Base-by-base conservation (phyloP, 345 rosid species). In the Euphorbia lathyris region DNA sequence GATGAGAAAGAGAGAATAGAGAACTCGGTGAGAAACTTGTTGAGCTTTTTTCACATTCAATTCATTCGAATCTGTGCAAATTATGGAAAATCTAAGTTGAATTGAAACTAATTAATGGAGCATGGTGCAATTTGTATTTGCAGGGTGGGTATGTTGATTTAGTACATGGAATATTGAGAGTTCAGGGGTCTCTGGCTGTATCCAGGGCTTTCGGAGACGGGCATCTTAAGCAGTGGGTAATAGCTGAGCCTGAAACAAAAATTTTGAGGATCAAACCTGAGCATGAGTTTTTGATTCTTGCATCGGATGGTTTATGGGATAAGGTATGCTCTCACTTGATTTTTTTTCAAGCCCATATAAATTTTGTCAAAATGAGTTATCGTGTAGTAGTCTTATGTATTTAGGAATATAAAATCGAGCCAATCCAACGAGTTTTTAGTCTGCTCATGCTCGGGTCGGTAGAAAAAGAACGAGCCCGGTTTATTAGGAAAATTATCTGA, bases 291-390 rank as follows among this genome's bases (percentile, higher is more conserved):
- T 78, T 94, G 79, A 91, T 94, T 71, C 75, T 94, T 63, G 97
- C 96, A n/a, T 94, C 98, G 0, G 98, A 94, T 56, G 98, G 98
- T 17, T 78, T 94, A n/a, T 94, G 98, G 98, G 92, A 91, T 52
- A 94, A 86, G 97, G 98, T 93, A 79, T 59, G 56, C 23, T 58
- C n/a, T 47, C 38, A 38, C 34, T 23, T 29, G 11, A 23, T 45
- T 8, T 45, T 73, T n/a, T 16, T 34, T 48, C 12, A 14, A 27
- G 9, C 26, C 12, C 26, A 48, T 11, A 14, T 23, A 3, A 11
- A 27, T 20, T 40, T 22, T 38, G 26, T 23, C 0, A 1, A 14
- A 13, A 22, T 25, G 38, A 2, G 7, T 34, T 34, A 3, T 34
- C 7, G 38, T 34, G 38, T 34, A 2, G 7, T 34, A 34, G 38